Evolutionary conservation across 768 basidiomycete genomes (phyloP), one percentile per base, ranked within the genome.

Genomic region (Podaxis mareebaensis): DNA sequence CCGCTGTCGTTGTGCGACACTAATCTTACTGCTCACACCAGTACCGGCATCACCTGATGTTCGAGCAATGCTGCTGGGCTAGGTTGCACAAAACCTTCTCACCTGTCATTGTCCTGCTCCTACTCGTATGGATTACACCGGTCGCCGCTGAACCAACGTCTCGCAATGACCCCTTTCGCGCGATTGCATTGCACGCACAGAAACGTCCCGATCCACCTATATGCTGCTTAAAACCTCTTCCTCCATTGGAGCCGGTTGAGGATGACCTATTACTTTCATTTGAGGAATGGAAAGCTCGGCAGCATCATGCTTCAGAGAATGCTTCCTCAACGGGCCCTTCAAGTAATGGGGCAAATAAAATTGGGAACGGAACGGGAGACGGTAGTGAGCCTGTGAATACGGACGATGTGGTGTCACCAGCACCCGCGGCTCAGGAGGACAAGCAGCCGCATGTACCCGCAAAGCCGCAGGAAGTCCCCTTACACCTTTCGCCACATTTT

Each of bases 271-370:
- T 94, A 22, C 82, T 93, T 22, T 91, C 91, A 0, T 95, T 95
- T 69, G 90, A 94, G 69, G 93, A 94, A 67, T 95, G 93, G 93
- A 93, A 93, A 70, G 85, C 85, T 36, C 91, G 84, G 67, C 89
- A 88, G 62, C 74, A 74, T 40, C 79, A 84, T 65, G 72, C 69
- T 12, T 70, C 73, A n/a, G 70, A 73, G 22, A 72, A 72, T 40
- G 65, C 65, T 12, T 68, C 68, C 44, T 72, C 70, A n/a, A 71
- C 71, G 24, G 70, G 73, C 3, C n/a, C 51, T 22, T 20, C 63
- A 26, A 64, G 26, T 46, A 52, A 61, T 30, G 58, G 49, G 17
- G 64, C 49, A 5, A 40, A 46, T 13, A 55, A 56, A 39, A 42
- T 49, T n/a, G 61, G 65, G 42, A 61, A 57, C 40, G 1, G 42